Conservation (phyloP, 164 flowering plant species). For the Sextonia rubra region DNA sequence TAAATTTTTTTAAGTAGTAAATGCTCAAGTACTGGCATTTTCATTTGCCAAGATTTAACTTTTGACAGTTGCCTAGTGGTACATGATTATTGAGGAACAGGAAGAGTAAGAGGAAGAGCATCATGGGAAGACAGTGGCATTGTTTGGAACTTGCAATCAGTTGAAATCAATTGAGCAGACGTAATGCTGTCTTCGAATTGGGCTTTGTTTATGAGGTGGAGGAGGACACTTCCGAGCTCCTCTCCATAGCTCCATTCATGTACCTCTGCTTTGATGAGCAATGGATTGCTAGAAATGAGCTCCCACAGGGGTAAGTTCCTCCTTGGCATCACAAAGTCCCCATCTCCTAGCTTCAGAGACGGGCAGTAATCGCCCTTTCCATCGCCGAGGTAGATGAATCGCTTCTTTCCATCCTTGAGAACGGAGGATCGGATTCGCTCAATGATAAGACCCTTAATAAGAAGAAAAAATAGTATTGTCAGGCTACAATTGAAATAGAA, state of each 20-base stretch:
- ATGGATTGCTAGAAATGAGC: slow-evolving; percentile 41
- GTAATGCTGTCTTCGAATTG: neutral
- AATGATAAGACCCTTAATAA: slow-evolving; percentile 48
- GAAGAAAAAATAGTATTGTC: no score
- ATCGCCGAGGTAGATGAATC: slow-evolving; percentile 73
- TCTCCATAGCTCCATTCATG: slow-evolving; percentile 71
- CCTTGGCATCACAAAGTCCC: slow-evolving; percentile 66
- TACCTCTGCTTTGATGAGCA: slow-evolving; percentile 43
- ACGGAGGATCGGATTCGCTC: slow-evolving; percentile 44
- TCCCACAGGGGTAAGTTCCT: slow-evolving; percentile 69
- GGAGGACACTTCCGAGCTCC: slow-evolving; percentile 40
- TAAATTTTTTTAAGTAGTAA: no score
- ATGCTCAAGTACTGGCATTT: no score
- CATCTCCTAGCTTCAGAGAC: slow-evolving; percentile 43
- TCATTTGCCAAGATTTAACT: neutral
- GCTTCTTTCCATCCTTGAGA: slow-evolving; percentile 30
- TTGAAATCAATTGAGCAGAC: slow-evolving; percentile 2
- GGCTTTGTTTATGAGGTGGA: slow-evolving; percentile 21
- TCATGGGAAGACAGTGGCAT: slow-evolving; percentile 12
- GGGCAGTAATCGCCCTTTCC: slow-evolving; percentile 82
- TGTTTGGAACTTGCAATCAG: slow-evolving; percentile 18
- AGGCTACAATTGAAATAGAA: no score
- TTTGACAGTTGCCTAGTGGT: neutral
- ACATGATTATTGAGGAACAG: slow-evolving; percentile 10
- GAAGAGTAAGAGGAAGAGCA: neutral